Conservation (phyloP, 495 filamentous ascomycete genomes). For the Penicillium nucicola region DNA sequence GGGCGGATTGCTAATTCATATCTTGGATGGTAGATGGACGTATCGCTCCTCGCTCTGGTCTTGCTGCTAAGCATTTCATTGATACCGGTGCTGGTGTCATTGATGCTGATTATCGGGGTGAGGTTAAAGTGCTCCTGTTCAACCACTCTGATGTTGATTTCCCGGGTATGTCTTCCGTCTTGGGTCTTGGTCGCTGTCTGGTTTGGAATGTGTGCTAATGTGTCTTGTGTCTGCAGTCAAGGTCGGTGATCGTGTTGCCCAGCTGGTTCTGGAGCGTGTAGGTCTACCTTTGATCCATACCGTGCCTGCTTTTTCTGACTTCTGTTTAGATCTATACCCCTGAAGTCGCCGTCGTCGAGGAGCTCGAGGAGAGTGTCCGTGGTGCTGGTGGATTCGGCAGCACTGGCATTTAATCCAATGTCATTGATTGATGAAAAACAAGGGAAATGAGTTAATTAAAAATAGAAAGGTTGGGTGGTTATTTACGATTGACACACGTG, state of each 20-base stretch:
- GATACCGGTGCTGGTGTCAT: slow-evolving; percentile 94
- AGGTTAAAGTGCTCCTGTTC: slow-evolving; percentile 89
- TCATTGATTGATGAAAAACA: background rate
- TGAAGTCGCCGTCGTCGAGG: slow-evolving; percentile 79
- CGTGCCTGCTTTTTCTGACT: slow-evolving; percentile 3
- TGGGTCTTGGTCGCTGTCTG: no score
- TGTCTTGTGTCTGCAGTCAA: slow-evolving; percentile 47
- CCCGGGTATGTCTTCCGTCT: slow-evolving; percentile 32
- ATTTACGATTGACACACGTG: slow-evolving; percentile 5
- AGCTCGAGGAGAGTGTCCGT: slow-evolving; percentile 85
- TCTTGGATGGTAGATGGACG: slow-evolving; percentile 74
- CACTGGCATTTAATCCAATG: slow-evolving; percentile 55
- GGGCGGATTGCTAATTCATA: no score
- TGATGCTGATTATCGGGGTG: slow-evolving; percentile 94
- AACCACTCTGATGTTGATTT: slow-evolving; percentile 87
- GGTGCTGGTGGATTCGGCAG: slow-evolving; percentile 94
- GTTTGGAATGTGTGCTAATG: background rate
- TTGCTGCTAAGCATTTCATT: slow-evolving; percentile 91
- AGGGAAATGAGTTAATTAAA: slow-evolving; percentile 1
- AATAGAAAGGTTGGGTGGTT: background rate
- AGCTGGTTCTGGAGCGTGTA: slow-evolving; percentile 84
- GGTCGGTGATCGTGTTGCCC: slow-evolving; percentile 85
- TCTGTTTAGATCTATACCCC: slow-evolving; percentile 73
- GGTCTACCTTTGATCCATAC: slow-evolving; percentile 6
- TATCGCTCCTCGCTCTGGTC: slow-evolving; percentile 85